Conservation (phyloP, 768 basidiomycete species). For the Boletus vinaceobasis region DNA sequence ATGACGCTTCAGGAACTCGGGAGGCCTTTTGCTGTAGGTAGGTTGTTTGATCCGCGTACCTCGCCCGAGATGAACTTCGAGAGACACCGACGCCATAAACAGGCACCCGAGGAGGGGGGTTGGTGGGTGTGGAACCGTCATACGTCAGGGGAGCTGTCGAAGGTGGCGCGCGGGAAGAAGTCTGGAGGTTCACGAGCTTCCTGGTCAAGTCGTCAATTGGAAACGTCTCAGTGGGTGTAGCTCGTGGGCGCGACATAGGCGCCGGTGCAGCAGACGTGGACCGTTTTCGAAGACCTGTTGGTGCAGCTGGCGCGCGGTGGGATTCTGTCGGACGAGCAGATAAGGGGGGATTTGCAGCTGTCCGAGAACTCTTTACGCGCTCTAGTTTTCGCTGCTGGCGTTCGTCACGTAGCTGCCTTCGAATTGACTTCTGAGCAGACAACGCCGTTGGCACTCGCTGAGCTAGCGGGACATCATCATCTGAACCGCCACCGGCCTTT, state of each 20-base stretch:
- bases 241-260: slow-evolving; percentile 25
- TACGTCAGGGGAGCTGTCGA: slow-evolving; percentile 4
- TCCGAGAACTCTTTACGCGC: slow-evolving; percentile 33
- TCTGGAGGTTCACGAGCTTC: slow-evolving; percentile 53
- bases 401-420: slow-evolving; percentile 68
- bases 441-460: slow-evolving; percentile 80
- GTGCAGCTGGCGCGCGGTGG: slow-evolving; percentile 32
- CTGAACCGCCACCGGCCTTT: slow-evolving; percentile 36
- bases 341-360: slow-evolving; percentile 17
- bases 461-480: slow-evolving; percentile 85
- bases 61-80: slow-evolving; percentile 22
- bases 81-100: slow-evolving; percentile 14
- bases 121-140: slow-evolving; percentile 8
- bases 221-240: slow-evolving; percentile 38
- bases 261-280: slow-evolving; percentile 29
- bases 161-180: slow-evolving; percentile 19
- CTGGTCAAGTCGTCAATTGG: slow-evolving; percentile 56
- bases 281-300: slow-evolving; percentile 36
- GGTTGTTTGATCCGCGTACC: slow-evolving; percentile 7
- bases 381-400: slow-evolving; percentile 54
- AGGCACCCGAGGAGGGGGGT: slow-evolving; percentile 9
- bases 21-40: slow-evolving; percentile 20
- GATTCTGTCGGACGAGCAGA: slow-evolving; percentile 15
- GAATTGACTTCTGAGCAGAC: slow-evolving; percentile 76
- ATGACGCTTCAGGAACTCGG: slow-evolving; percentile 17